A percentile compares a stretch with the other conserved stretches of the same genome.
Evolutionary conservation across 139 green algal species (phyloP).

Genomic region (Micractinium conductrix): DNA sequence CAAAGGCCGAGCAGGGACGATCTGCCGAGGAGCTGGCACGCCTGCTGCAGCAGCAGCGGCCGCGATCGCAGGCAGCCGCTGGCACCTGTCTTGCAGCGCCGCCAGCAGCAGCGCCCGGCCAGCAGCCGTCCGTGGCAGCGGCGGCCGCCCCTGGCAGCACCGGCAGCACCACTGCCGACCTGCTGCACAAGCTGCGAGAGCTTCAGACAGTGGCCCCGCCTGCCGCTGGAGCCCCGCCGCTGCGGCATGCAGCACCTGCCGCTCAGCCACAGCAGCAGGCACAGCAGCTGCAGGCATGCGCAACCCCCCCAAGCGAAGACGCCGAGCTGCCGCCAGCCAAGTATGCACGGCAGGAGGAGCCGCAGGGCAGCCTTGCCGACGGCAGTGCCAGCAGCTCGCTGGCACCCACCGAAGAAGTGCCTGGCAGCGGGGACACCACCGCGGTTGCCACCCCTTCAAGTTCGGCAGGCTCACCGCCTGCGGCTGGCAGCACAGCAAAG

Average conservation of each 20-base stretch:
- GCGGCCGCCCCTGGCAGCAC: background rate
- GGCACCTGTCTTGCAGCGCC: background rate
- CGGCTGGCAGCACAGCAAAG: background rate
- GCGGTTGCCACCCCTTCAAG: background rate
- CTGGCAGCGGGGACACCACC: background rate
- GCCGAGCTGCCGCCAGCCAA: background rate
- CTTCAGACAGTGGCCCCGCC: too few species aligned
- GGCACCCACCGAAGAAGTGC: background rate
- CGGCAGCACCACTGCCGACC: background rate
- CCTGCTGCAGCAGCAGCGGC: background rate
- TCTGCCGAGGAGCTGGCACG: background rate
- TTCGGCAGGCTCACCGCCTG: constrained; percentile 5
- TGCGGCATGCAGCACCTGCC: background rate
- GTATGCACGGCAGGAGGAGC: background rate
- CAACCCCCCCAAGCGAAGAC: background rate
- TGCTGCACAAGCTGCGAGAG: background rate
- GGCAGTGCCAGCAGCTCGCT: background rate
- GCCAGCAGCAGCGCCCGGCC: background rate
- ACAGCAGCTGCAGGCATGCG: background rate
- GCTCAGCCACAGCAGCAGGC: background rate
- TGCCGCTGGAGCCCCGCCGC: too few species aligned
- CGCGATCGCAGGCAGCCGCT: background rate
- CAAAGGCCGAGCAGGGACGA: too few species aligned
- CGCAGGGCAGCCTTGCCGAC: too few species aligned
- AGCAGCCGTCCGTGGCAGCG: background rate